Evolutionary conservation across 805 yeast genomes (phyloP).

Genomic region (Pichia californica): DNA sequence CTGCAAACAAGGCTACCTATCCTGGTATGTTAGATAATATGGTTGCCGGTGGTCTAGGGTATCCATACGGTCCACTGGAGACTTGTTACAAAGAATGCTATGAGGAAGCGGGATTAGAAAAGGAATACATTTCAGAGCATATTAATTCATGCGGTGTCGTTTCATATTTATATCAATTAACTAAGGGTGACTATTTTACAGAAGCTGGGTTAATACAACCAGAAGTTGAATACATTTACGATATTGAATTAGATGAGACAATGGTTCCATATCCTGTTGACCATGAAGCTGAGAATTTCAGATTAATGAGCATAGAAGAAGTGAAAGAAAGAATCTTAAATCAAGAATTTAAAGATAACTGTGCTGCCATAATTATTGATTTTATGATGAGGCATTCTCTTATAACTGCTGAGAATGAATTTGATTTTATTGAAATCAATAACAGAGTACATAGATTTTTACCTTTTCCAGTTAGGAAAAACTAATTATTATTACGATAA

Average conservation of each 20-base stretch:
- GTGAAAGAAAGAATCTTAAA: conserved; percentile 41
- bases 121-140: conserved; percentile 40
- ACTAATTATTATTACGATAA: too few relatives aligned
- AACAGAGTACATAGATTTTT: conserved; percentile 58
- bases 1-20: conserved; percentile 73
- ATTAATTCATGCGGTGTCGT: conserved; percentile 55
- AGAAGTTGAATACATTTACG: conserved; percentile 79
- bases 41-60: conserved; percentile 91
- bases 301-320: conserved; percentile 54
- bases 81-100: conserved; percentile 79
- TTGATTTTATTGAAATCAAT: conserved; percentile 54
- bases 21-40: conserved; percentile 92
- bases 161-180: conserved; percentile 51
- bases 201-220: conserved; percentile 72
- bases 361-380: conserved; percentile 73
- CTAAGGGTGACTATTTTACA: conserved; percentile 25
- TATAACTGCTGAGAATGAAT: conserved; percentile 59
- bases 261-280: conserved; percentile 55
- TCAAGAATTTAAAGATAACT: conserved; percentile 82
- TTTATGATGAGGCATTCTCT: conserved; percentile 82
- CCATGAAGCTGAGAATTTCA: conserved; percentile 71
- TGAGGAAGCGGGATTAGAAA: conserved; percentile 83
- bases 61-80: conserved; percentile 67
- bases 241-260: conserved; percentile 47
- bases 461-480: conserved; percentile 52